phyloP scores from a whole-genome alignment of 2,329 filamentous ascomycete genomes.

The Clathrospora elynae region DNA sequence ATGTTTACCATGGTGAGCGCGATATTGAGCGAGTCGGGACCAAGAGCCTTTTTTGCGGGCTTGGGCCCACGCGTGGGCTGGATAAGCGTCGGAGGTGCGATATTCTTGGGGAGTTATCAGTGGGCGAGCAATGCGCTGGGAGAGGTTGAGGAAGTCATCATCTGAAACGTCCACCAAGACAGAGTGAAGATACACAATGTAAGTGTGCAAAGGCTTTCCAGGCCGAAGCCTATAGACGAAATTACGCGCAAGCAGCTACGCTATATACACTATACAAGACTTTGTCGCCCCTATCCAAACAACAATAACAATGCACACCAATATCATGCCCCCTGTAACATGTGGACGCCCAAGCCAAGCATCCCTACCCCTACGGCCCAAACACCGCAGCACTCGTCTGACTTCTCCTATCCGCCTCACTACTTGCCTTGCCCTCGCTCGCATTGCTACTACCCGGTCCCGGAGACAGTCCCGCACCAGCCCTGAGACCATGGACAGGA shows the following conservation, averaged over 20 bases:
- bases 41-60: constrained; percentile 73
- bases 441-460: constrained; percentile 29
- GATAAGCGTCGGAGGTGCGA: constrained; percentile 93
- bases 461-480: constrained; percentile 9
- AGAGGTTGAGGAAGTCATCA: constrained; percentile 44
- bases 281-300: not conserved
- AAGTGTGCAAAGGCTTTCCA: not conserved
- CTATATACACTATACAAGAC: constrained; percentile 6
- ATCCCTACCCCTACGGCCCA: constrained; percentile 19
- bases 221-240: constrained; percentile 1
- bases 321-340: not conserved
- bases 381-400: constrained; percentile 24
- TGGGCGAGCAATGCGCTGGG: constrained; percentile 79
- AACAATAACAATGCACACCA: not conserved
- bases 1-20: constrained; percentile 64
- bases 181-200: too few relatives aligned
- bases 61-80: constrained; percentile 84
- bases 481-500: constrained; percentile 11
- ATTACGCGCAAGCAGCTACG: not conserved
- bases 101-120: constrained; percentile 93
- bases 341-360: not conserved
- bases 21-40: constrained; percentile 68
- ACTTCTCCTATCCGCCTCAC: constrained; percentile 36
- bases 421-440: constrained; percentile 43
- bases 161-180: too few relatives aligned